Evolutionary conservation across 2,329 filamentous ascomycete genomes (phyloP).

Genomic region (Huntiella omanensis): DNA sequence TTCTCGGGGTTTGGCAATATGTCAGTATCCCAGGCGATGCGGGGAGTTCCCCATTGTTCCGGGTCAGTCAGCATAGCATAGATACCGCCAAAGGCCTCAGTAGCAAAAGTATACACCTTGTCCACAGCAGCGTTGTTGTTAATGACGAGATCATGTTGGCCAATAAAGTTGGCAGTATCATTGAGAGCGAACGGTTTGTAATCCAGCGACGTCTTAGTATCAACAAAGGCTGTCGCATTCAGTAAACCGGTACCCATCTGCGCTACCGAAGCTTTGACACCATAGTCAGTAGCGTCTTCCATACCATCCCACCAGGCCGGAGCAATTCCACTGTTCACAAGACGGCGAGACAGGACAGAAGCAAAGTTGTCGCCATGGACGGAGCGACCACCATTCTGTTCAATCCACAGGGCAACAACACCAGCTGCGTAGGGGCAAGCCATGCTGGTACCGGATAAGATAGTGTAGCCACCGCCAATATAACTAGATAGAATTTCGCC

Average conservation of each 20-base stretch:
- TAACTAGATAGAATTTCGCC: conserved; percentile 31
- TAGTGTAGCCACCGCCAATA: conserved; percentile 23
- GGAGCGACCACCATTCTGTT: conserved; percentile 23
- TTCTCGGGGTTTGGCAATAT: not conserved
- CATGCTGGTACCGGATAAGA: conserved; percentile 37
- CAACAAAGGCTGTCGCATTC: conserved; percentile 26
- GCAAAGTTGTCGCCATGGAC: conserved; percentile 17
- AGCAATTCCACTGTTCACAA: not conserved
- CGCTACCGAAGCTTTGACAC: conserved; percentile 20
- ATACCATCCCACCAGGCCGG: not conserved
- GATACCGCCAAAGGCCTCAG: conserved; percentile 24
- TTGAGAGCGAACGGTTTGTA: conserved; percentile 28
- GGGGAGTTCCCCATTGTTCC: not conserved
- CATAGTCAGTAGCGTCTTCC: not conserved
- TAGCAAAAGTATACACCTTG: conserved; percentile 22
- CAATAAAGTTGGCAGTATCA: conserved; percentile 26
- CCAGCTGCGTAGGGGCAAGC: conserved; percentile 34
- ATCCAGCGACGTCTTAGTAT: conserved; percentile 21
- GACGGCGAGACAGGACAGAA: not conserved
- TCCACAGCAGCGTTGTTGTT: conserved; percentile 24
- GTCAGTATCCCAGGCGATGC: conserved; percentile 1
- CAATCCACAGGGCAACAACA: conserved; percentile 26
- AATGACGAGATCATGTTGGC: conserved; percentile 20
- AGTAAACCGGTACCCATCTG: conserved; percentile 29
- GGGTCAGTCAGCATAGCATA: conserved; percentile 16